These are phyloP conservation scores for Pigoraptor vietnamica DNA, from an alignment of 78 protist species.

Conservation along the genomic window DNA sequence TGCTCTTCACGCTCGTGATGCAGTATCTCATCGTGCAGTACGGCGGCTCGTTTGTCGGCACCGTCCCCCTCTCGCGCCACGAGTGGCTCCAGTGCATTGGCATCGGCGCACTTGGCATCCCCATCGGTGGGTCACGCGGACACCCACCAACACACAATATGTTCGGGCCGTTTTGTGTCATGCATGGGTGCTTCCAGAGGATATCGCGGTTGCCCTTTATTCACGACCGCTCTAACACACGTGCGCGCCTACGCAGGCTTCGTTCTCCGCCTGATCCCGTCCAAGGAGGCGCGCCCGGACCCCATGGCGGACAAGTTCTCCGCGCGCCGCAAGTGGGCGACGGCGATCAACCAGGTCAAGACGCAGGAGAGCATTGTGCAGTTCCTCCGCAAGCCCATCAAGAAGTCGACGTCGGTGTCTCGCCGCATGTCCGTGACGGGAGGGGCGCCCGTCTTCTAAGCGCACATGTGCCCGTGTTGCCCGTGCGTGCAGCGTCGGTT, in stretches of 20 bases:
- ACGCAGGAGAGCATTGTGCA: not conserved
- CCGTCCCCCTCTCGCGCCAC: not conserved
- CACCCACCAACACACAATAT: too few relatives aligned
- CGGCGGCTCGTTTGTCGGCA: constrained; percentile 49
- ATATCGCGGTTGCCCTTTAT: too few relatives aligned
- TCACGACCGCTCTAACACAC: not conserved
- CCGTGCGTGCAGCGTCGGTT: too few relatives aligned
- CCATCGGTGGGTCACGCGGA: not conserved
- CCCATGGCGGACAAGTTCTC: not conserved
- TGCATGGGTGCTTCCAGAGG: too few relatives aligned
- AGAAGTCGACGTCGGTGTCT: not conserved
- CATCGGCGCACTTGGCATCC: not conserved
- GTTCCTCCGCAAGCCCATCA: not conserved
- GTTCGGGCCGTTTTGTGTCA: too few relatives aligned
- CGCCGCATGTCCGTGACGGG: too few relatives aligned
- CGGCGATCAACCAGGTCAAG: not conserved
- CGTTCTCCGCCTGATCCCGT: not conserved
- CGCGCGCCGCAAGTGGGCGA: not conserved
- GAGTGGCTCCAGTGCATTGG: not conserved
- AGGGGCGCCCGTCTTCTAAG: too few relatives aligned
- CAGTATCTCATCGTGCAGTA: constrained; percentile 67
- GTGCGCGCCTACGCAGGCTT: not conserved
- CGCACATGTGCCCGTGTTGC: too few relatives aligned
- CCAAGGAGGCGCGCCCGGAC: not conserved
- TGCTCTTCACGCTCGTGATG: constrained; percentile 52